These are phyloP conservation scores for Diaporthe nobilis DNA, from an alignment of 2,329 filamentous ascomycete genomes.

Conservation along the genomic window DNA sequence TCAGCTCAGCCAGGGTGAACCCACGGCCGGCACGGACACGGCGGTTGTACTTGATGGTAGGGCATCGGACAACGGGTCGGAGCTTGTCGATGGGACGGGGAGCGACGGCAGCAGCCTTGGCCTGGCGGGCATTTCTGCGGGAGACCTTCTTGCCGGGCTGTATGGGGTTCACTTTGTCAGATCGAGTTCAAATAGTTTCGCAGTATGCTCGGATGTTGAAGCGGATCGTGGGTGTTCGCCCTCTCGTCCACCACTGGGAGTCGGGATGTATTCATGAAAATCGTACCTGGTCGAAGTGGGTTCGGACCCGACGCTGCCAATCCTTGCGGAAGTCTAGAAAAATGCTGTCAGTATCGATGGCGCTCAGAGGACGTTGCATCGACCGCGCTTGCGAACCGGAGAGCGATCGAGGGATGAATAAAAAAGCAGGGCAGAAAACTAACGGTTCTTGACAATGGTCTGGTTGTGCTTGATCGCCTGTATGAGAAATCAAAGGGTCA, in stretches of 20 bases:
- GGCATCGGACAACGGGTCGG: conserved; percentile 96
- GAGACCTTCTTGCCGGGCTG: conserved; percentile 97
- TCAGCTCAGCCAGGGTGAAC: conserved; percentile 97
- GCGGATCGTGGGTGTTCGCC: background rate
- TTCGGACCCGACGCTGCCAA: conserved; percentile 99
- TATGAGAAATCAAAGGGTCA: conserved; percentile 52
- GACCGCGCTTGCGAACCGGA: conserved; percentile 45
- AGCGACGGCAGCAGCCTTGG: conserved; percentile 95
- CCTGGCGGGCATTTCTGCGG: conserved; percentile 90
- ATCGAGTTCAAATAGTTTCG: conserved; percentile 45
- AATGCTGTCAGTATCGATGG: conserved; percentile 56
- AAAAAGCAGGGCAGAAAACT: conserved; percentile 56
- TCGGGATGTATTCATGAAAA: conserved; percentile 44
- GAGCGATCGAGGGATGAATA: conserved; percentile 41
- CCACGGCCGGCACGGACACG: conserved; percentile 96
- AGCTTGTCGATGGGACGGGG: conserved; percentile 98
- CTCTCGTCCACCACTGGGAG: conserved; percentile 36
- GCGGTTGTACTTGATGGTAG: conserved; percentile 99
- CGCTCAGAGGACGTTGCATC: background rate
- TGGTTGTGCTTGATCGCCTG: conserved; percentile 99
- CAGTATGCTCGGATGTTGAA: background rate
- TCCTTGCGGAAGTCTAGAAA: conserved; percentile 96
- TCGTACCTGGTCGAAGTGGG: conserved; percentile 99
- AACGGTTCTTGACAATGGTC: conserved; percentile 96
- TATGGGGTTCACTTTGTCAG: conserved; percentile 52